A percentile compares a stretch with the other conserved stretches of the same genome.
Evolutionary conservation across 23 red algal genomes (phyloP).

Genomic region (Gracilariopsis chorda): DNA sequence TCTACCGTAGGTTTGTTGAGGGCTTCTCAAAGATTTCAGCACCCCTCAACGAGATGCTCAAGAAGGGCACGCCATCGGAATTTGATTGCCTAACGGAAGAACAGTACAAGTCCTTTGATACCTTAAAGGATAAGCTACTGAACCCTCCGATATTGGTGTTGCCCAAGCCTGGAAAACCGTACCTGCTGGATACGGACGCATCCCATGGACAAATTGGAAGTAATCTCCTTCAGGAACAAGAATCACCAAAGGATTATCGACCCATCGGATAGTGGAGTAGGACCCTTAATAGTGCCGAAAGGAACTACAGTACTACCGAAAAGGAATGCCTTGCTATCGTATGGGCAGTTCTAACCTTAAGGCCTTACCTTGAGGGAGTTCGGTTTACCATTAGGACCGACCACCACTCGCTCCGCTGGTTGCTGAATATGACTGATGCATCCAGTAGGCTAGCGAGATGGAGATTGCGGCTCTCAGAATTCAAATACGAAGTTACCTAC

Average conservation of each 20-base stretch:
- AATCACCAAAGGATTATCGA: background rate
- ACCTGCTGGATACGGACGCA: constrained; percentile 5
- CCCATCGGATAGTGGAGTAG: constrained; percentile 23
- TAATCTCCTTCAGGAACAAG: background rate
- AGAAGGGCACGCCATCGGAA: background rate
- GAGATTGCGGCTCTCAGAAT: background rate
- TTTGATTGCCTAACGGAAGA: background rate
- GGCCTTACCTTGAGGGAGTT: constrained; percentile 12
- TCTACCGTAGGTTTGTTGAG: background rate
- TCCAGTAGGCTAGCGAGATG: background rate
- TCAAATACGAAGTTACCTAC: background rate
- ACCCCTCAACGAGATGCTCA: background rate
- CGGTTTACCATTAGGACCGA: constrained; percentile 17
- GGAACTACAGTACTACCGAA: background rate
- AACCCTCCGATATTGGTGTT: constrained; percentile 29
- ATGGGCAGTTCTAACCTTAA: background rate
- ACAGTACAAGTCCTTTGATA: background rate
- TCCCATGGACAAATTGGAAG: constrained; percentile 1
- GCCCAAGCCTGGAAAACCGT: background rate
- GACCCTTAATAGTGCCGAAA: background rate
- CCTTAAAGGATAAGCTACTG: background rate
- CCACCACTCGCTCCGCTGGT: too few species aligned
- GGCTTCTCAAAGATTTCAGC: background rate
- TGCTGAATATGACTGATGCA: constrained; percentile 1
- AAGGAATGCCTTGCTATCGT: constrained; percentile 21